A percentile compares a stretch with the other conserved stretches of the same genome.
Conservation (phyloP, 1,284 basidiomycete genomes). For the Wallemia mellicola region DNA sequence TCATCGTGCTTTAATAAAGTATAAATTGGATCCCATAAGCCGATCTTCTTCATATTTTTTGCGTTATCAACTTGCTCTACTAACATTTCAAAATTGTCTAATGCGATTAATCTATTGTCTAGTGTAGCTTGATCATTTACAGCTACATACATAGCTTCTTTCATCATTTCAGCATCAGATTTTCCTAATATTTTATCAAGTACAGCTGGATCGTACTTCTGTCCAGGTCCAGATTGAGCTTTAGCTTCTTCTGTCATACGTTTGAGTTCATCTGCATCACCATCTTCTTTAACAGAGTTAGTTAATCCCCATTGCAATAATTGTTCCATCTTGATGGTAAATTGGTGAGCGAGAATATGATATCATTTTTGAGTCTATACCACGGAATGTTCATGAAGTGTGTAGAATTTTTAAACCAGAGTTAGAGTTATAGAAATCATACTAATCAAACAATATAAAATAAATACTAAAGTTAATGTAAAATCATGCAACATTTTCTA, state of each 20-base stretch:
- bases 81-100: slow-evolving; percentile 90
- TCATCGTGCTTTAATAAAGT: slow-evolving; percentile 17
- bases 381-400: too few relatives aligned
- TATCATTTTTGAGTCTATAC: not conserved
- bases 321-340: slow-evolving; percentile 25
- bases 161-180: slow-evolving; percentile 56
- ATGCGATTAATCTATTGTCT: slow-evolving; percentile 38
- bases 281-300: slow-evolving; percentile 22
- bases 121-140: slow-evolving; percentile 30
- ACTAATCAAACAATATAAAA: not conserved
- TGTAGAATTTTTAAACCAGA: too few relatives aligned
- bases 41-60: slow-evolving; percentile 55
- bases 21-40: slow-evolving; percentile 62
- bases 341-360: not conserved
- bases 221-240: slow-evolving; percentile 1
- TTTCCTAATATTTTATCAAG: slow-evolving; percentile 65
- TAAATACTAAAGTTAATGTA: not conserved
- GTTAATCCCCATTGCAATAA: slow-evolving; percentile 44
- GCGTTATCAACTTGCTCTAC: slow-evolving; percentile 89
- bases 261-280: slow-evolving; percentile 1
- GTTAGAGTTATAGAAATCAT: too few relatives aligned
- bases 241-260: slow-evolving; percentile 1
- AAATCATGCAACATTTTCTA: not conserved
- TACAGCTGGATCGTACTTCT: slow-evolving; percentile 38
- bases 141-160: slow-evolving; percentile 46